phyloP scores from a whole-genome alignment of 2,329 filamentous ascomycete species.

The Penicillium sp. region DNA sequence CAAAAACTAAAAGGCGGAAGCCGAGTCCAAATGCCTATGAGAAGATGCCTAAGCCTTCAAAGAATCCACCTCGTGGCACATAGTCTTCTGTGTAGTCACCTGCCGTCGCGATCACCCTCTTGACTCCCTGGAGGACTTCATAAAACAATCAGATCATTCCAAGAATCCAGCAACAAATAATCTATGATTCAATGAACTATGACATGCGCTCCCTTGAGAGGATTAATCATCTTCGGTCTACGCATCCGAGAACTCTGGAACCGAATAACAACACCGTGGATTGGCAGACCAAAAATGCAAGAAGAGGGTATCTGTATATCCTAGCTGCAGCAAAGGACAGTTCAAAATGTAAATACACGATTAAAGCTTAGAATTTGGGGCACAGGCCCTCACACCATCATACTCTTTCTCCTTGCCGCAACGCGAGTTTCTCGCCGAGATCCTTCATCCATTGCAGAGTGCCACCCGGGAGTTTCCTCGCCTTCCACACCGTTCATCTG shows the following conservation, averaged over 20 bases:
- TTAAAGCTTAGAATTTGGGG: constrained; percentile 1
- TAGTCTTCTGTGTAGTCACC: constrained; percentile 4
- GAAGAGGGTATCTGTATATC: constrained; percentile 26
- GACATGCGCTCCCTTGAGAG: background rate
- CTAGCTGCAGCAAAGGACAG: constrained; percentile 11
- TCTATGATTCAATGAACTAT: background rate
- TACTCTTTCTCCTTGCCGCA: constrained; percentile 38
- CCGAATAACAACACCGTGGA: constrained; percentile 1
- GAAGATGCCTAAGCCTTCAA: constrained; percentile 40
- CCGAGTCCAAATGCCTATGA: constrained; percentile 50
- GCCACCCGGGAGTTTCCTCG: constrained; percentile 9
- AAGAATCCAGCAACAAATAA: background rate
- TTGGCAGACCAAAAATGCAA: background rate
- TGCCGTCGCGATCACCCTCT: background rate
- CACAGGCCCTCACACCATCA: constrained; percentile 36
- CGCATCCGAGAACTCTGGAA: background rate
- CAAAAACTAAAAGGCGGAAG: constrained; percentile 32
- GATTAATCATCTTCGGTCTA: background rate
- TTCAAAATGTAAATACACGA: constrained; percentile 18
- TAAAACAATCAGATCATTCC: background rate
- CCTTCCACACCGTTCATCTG: constrained; percentile 6
- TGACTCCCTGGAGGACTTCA: background rate
- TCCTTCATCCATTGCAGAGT: constrained; percentile 11
- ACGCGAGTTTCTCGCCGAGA: constrained; percentile 32
- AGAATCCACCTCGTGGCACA: constrained; percentile 13